These are phyloP conservation scores for Salinomyces thailandicus DNA, from an alignment of 2,329 filamentous ascomycete genomes.

Conservation along the genomic window DNA sequence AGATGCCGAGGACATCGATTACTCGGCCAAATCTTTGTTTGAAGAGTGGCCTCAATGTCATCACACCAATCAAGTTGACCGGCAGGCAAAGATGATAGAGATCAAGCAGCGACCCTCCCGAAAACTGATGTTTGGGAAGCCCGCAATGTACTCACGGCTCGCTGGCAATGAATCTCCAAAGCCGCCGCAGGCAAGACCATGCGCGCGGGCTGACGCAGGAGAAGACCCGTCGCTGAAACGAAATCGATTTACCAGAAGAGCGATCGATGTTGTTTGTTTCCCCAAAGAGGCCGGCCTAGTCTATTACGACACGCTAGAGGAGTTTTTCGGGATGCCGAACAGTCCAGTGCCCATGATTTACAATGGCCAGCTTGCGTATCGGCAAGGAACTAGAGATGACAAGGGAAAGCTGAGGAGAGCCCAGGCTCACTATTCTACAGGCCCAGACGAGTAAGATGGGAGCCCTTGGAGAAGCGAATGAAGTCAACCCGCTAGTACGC, in stretches of 20 bases:
- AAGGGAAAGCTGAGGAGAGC: slow-evolving; percentile 11
- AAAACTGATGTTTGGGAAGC: slow-evolving; percentile 24
- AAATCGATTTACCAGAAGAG: not conserved
- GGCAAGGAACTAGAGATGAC: slow-evolving; percentile 10
- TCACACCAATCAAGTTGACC: slow-evolving; percentile 22
- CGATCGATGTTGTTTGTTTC: not conserved
- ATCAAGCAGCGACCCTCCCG: slow-evolving; percentile 28
- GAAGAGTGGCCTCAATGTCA: slow-evolving; percentile 18
- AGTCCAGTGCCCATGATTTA: slow-evolving; percentile 13
- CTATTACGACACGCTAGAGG: slow-evolving; percentile 11
- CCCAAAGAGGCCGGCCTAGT: slow-evolving; percentile 4
- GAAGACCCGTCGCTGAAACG: not conserved
- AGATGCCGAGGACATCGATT: slow-evolving; percentile 4
- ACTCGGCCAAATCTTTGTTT: slow-evolving; percentile 11
- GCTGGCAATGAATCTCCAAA: slow-evolving; percentile 1
- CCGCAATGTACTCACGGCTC: slow-evolving; percentile 6
- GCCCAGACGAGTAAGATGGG: not conserved
- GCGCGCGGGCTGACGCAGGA: not conserved
- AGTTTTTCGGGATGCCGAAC: slow-evolving; percentile 6
- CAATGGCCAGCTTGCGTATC: slow-evolving; percentile 16
- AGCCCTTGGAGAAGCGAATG: too few species aligned
- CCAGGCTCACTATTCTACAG: slow-evolving; percentile 9
- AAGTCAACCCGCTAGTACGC: too few species aligned
- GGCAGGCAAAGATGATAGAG: slow-evolving; percentile 49
- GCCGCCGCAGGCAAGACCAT: slow-evolving; percentile 2